These are phyloP conservation scores for Canariomyces notabilis DNA, from an alignment of 2,329 filamentous ascomycete genomes.

Conservation along the genomic window DNA sequence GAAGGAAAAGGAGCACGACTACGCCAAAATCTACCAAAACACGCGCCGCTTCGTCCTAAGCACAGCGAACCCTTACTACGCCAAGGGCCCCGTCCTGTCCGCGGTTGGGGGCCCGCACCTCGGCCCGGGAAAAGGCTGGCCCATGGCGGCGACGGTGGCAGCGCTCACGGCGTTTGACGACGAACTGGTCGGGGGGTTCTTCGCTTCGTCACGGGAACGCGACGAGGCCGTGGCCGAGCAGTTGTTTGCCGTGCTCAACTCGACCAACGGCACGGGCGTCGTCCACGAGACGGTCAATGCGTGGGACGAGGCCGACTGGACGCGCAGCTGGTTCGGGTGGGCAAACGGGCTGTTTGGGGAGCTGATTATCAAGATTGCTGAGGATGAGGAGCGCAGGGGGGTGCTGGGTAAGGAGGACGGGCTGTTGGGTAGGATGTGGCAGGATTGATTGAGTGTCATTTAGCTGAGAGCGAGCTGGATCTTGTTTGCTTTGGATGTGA, in stretches of 20 bases:
- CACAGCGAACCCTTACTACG: conserved; percentile 73
- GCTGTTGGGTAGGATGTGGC: conserved; percentile 29
- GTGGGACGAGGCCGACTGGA: conserved; percentile 37
- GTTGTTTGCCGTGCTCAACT: conserved; percentile 36
- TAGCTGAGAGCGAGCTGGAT: neutral
- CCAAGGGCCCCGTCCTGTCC: conserved; percentile 60
- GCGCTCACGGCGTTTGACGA: conserved; percentile 42
- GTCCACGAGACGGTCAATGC: conserved; percentile 46
- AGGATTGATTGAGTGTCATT: conserved; percentile 17
- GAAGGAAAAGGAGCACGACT: conserved; percentile 31
- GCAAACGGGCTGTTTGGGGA: conserved; percentile 41
- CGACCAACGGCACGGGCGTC: conserved; percentile 39
- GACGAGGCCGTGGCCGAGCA: conserved; percentile 34
- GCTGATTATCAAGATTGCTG: conserved; percentile 33
- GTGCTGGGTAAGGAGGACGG: conserved; percentile 20
- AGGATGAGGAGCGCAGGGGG: conserved; percentile 26
- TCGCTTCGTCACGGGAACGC: conserved; percentile 16
- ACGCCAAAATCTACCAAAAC: conserved; percentile 67
- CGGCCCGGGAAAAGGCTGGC: conserved; percentile 54
- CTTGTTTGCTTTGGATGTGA: no score
- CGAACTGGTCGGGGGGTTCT: conserved; percentile 24
- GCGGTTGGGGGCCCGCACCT: conserved; percentile 68
- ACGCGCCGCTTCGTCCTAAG: conserved; percentile 74
- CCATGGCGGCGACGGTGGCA: conserved; percentile 51
- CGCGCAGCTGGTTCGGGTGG: conserved; percentile 44